Evolutionary conservation across 2,329 filamentous ascomycete species (phyloP).

Genomic region (Tolypocladium guangdongense): DNA sequence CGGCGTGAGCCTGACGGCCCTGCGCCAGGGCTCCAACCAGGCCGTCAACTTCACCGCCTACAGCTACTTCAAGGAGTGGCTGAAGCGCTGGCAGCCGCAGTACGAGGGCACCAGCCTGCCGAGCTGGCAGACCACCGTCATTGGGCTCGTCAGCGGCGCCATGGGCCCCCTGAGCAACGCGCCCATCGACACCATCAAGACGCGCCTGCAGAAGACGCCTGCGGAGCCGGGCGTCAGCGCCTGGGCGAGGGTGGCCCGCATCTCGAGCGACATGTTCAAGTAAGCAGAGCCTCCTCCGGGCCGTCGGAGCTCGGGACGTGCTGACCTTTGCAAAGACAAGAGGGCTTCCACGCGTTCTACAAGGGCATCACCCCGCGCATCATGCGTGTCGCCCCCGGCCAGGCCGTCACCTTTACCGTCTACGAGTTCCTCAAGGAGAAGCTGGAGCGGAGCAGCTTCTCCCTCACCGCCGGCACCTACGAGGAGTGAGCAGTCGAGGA

Average conservation of each 20-base stretch:
- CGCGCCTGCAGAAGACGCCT: slow-evolving; percentile 80
- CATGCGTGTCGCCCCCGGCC: slow-evolving; percentile 93
- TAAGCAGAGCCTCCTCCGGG: slow-evolving; percentile 18
- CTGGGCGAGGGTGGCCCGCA: slow-evolving; percentile 63
- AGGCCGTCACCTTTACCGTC: slow-evolving; percentile 68
- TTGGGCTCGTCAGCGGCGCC: slow-evolving; percentile 83
- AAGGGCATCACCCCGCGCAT: slow-evolving; percentile 97
- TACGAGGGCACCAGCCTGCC: slow-evolving; percentile 58
- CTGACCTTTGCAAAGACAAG: slow-evolving; percentile 49
- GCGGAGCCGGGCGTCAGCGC: slow-evolving; percentile 74
- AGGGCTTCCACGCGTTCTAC: slow-evolving; percentile 91
- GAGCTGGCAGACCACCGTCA: slow-evolving; percentile 79
- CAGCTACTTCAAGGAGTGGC: slow-evolving; percentile 74
- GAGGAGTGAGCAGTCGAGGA: slow-evolving; percentile 52
- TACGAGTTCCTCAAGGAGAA: slow-evolving; percentile 68
- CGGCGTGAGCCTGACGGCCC: slow-evolving; percentile 83
- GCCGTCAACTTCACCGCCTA: slow-evolving; percentile 99
- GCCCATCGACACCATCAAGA: slow-evolving; percentile 99
- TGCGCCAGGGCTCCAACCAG: slow-evolving; percentile 94
- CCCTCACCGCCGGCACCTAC: slow-evolving; percentile 50
- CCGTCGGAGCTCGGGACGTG: too few species aligned
- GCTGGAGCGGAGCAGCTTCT: slow-evolving; percentile 54
- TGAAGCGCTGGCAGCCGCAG: slow-evolving; percentile 64
- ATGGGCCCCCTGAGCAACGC: slow-evolving; percentile 96
- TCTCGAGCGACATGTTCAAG: slow-evolving; percentile 79